Percentiles rank a stretch among this genome's conserved stretches.
These are phyloP conservation scores for Leccinum incarnatum DNA, from an alignment of 768 basidiomycete genomes.

Conservation along the genomic window DNA sequence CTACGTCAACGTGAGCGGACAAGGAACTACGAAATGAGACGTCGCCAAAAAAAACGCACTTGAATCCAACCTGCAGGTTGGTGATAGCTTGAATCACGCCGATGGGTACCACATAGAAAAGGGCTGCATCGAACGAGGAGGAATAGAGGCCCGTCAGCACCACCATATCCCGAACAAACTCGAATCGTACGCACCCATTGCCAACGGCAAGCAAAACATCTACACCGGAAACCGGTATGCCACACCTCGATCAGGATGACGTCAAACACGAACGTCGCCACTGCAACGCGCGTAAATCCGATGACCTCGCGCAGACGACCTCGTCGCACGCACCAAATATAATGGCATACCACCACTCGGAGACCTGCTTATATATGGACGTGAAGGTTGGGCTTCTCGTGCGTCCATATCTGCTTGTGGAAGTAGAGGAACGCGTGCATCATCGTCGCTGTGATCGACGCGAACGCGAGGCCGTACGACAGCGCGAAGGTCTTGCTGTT, in stretches of 20 bases:
- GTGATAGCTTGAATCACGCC: conserved; percentile 78
- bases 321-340: conserved; percentile 25
- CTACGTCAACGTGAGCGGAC: conserved; percentile 12
- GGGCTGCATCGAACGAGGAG: conserved; percentile 24
- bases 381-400: conserved; percentile 78
- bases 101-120: conserved; percentile 72
- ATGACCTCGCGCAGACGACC: background rate
- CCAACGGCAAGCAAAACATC: conserved; percentile 39
- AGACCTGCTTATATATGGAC: conserved; percentile 54
- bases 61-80: conserved; percentile 69
- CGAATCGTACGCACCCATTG: conserved; percentile 11
- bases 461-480: conserved; percentile 78
- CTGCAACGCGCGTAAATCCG: conserved; percentile 14
- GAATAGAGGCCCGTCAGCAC: too few species aligned
- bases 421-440: conserved; percentile 73
- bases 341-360: conserved; percentile 56
- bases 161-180: conserved; percentile 3
- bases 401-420: conserved; percentile 72
- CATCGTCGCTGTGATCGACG: conserved; percentile 72
- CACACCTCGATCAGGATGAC: conserved; percentile 59
- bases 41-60: conserved; percentile 17
- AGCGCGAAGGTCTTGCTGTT: conserved; percentile 63
- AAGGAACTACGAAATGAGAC: background rate
- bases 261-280: conserved; percentile 52
- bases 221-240: conserved; percentile 48